Conservation (phyloP, 306 rosid species). For the Citrullus amarus region DNA sequence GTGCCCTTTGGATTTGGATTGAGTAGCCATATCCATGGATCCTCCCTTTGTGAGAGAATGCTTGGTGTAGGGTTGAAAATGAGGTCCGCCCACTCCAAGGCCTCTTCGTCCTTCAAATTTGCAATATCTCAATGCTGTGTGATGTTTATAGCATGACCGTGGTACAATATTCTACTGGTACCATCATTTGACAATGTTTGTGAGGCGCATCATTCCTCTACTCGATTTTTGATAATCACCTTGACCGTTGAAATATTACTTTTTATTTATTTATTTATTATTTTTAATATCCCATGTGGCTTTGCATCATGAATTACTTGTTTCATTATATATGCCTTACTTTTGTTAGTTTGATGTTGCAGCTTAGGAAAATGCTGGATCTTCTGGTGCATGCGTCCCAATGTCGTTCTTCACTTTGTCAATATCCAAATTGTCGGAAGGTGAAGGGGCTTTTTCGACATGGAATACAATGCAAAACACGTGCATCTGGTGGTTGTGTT, state of each 20-base stretch:
- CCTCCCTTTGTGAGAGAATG: too few relatives aligned
- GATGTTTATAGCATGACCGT: background rate
- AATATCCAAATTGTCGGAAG: conserved; percentile 91
- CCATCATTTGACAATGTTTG: background rate
- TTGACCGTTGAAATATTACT: background rate
- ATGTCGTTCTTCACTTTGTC: conserved; percentile 82
- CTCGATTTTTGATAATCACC: background rate
- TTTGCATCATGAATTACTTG: background rate
- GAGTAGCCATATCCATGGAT: too few relatives aligned
- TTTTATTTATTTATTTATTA: background rate
- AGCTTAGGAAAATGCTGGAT: conserved; percentile 95
- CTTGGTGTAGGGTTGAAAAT: too few relatives aligned
- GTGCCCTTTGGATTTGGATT: too few relatives aligned
- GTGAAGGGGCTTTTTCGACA: conserved; percentile 98
- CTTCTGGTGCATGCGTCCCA: conserved; percentile 94
- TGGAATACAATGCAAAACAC: conserved; percentile 82
- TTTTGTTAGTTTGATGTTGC: conserved; percentile 24
- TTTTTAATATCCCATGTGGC: background rate
- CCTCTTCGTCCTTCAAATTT: background rate
- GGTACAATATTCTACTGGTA: background rate
- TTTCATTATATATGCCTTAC: background rate
- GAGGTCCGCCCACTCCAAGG: too few relatives aligned
- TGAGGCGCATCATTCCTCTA: background rate
- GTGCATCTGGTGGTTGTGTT: conserved; percentile 93
- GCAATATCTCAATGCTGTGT: background rate